These are phyloP conservation scores for Rhizopogon vesiculosus DNA, from an alignment of 768 basidiomycete genomes.

Conservation along the genomic window DNA sequence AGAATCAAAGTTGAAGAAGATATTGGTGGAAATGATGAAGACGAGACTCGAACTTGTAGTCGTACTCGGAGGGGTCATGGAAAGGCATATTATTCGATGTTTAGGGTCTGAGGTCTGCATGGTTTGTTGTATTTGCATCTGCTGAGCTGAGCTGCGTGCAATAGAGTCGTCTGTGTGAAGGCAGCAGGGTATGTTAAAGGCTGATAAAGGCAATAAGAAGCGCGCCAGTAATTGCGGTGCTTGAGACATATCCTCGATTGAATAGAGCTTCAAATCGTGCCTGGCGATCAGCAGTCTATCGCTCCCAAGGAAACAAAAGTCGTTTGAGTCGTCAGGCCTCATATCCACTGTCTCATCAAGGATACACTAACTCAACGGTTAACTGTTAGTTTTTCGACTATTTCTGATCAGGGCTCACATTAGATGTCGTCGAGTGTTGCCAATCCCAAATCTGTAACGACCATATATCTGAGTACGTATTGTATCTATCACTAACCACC, in stretches of 20 bases:
- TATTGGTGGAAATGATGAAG: neutral
- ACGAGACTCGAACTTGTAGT: neutral
- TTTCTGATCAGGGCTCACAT: neutral
- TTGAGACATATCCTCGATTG: neutral
- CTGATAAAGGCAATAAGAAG: neutral
- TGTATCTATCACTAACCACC: too few relatives aligned
- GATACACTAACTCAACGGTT: neutral
- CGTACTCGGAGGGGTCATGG: neutral
- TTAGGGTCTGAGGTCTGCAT: neutral
- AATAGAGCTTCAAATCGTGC: neutral
- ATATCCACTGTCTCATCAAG: neutral
- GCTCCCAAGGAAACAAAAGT: neutral
- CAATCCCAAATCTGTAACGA: neutral
- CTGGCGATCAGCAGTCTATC: neutral
- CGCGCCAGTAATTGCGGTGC: neutral
- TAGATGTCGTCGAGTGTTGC: neutral
- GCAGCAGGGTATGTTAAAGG: too few relatives aligned
- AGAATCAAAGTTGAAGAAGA: neutral
- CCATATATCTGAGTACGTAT: neutral
- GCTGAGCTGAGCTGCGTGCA: neutral
- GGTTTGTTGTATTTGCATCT: neutral
- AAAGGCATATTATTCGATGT: neutral
- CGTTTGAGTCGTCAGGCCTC: neutral
- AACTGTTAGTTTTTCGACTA: neutral
- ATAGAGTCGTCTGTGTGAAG: neutral